phyloP scores from a whole-genome alignment of 2,329 filamentous ascomycete species.

The Xylaria sp. region DNA sequence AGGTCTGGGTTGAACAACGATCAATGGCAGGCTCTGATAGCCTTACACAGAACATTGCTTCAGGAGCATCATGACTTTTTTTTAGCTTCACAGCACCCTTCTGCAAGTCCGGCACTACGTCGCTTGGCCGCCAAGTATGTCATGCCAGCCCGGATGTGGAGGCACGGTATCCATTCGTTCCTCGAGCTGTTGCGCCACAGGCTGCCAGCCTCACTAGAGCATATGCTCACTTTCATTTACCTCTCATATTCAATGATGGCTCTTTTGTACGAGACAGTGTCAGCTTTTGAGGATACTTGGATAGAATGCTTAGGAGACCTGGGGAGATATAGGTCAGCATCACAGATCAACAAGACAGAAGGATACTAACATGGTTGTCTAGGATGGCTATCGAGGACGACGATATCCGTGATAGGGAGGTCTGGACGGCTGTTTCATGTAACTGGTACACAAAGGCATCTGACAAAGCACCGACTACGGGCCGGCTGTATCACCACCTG shows the following conservation, averaged over 20 bases:
- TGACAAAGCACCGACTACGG: constrained; percentile 73
- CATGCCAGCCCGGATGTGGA: constrained; percentile 95
- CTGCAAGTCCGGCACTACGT: constrained; percentile 68
- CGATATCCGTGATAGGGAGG: constrained; percentile 72
- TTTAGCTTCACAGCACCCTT: constrained; percentile 83
- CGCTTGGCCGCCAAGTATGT: constrained; percentile 77
- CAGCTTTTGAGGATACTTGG: constrained; percentile 85
- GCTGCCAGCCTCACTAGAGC: constrained; percentile 76
- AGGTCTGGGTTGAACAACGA: constrained; percentile 59
- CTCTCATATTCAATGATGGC: constrained; percentile 90
- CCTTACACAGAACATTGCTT: constrained; percentile 76
- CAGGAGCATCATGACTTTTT: constrained; percentile 89
- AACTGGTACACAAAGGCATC: constrained; percentile 87
- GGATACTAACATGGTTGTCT: constrained; percentile 20
- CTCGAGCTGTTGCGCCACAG: constrained; percentile 75
- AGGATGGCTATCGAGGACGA: constrained; percentile 91
- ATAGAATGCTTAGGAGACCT: constrained; percentile 90
- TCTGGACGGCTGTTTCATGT: constrained; percentile 78
- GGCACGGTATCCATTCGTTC: constrained; percentile 86
- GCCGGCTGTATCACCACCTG: constrained; percentile 84
- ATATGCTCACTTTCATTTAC: constrained; percentile 91
- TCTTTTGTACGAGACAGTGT: constrained; percentile 81
- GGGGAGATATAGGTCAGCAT: constrained; percentile 63
- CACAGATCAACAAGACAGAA: constrained; percentile 2
- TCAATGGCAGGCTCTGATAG: constrained; percentile 84